phyloP scores from a whole-genome alignment of 805 yeast species.

The Schwanniomyces vanrijiae region DNA sequence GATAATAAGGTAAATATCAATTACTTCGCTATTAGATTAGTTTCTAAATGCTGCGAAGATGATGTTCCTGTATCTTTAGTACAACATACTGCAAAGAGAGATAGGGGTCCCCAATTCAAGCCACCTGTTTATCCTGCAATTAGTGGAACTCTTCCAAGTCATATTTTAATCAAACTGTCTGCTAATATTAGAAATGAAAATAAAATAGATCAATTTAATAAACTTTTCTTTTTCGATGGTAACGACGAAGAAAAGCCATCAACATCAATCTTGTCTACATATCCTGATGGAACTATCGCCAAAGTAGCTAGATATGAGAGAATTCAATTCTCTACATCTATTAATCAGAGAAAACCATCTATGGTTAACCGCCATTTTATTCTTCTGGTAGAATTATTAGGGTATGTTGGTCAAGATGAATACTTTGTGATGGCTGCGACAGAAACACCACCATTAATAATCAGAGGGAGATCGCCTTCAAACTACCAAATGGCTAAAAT shows the following conservation, averaged over 20 bases:
- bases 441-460: conserved; percentile 58
- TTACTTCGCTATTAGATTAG: conserved; percentile 54
- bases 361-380: conserved; percentile 49
- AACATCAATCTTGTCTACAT: conserved; percentile 33
- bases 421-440: conserved; percentile 41
- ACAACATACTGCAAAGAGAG: conserved; percentile 76
- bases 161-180: conserved; percentile 52
- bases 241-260: conserved; percentile 1
- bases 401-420: conserved; percentile 32
- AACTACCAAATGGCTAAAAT: conserved; percentile 37
- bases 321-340: conserved; percentile 63
- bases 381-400: conserved; percentile 53
- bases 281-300: conserved; percentile 50
- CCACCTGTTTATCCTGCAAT: conserved; percentile 58
- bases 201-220: conserved; percentile 54
- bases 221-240: conserved; percentile 46
- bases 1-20: conserved; percentile 25
- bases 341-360: conserved; percentile 43
- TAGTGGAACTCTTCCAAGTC: conserved; percentile 60
- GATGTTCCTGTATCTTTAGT: conserved; percentile 46
- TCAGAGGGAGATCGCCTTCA: conserved; percentile 69
- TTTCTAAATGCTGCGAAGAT: conserved; percentile 54
- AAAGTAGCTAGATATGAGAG: conserved; percentile 68
- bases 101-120: conserved; percentile 63
- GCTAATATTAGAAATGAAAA: conserved; percentile 59